Conservation (phyloP, 2,329 filamentous ascomycete genomes). For the Cyphellophora attinorum region DNA sequence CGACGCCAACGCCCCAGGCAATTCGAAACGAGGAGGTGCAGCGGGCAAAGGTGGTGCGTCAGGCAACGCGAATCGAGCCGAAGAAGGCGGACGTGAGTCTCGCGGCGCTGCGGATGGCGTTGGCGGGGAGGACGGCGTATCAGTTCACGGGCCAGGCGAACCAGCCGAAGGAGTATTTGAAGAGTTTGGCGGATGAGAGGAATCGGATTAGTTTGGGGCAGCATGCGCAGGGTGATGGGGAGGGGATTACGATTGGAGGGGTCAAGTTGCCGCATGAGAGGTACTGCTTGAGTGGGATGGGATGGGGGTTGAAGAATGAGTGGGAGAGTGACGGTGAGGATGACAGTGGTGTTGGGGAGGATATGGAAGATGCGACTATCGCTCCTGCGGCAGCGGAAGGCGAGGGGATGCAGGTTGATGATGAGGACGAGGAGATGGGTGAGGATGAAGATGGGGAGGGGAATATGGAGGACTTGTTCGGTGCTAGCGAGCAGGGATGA, state of each 20-base stretch:
- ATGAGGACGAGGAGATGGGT: slow-evolving; percentile 20
- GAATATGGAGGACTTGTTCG: slow-evolving; percentile 23
- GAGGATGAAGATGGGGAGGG: slow-evolving; percentile 19
- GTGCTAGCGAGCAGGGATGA: too few relatives aligned
- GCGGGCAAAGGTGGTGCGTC: too few relatives aligned
- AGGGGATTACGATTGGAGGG: slow-evolving; percentile 36
- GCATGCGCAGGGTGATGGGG: slow-evolving; percentile 13
- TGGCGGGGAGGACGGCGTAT: slow-evolving; percentile 46
- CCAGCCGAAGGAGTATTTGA: slow-evolving; percentile 53
- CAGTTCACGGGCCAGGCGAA: slow-evolving; percentile 44
- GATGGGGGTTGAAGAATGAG: slow-evolving; percentile 48
- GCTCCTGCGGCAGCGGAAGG: slow-evolving; percentile 6
- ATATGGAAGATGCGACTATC: slow-evolving; percentile 12
- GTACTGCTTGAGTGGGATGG: slow-evolving; percentile 49
- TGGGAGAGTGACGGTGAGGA: slow-evolving; percentile 48
- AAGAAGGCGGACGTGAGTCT: slow-evolving; percentile 47
- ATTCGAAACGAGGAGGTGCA: slow-evolving; percentile 32
- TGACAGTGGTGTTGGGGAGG: slow-evolving; percentile 26
- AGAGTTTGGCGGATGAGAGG: slow-evolving; percentile 46
- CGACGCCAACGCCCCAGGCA: slow-evolving; percentile 25
- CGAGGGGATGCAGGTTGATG: slow-evolving; percentile 18
- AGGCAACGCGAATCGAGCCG: too few relatives aligned
- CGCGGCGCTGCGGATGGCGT: slow-evolving; percentile 49
- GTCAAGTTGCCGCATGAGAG: slow-evolving; percentile 52
- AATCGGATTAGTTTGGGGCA: slow-evolving; percentile 48